These are phyloP conservation scores for Colletotrichum salicis DNA, from an alignment of 2,329 filamentous ascomycete genomes.

Conservation along the genomic window DNA sequence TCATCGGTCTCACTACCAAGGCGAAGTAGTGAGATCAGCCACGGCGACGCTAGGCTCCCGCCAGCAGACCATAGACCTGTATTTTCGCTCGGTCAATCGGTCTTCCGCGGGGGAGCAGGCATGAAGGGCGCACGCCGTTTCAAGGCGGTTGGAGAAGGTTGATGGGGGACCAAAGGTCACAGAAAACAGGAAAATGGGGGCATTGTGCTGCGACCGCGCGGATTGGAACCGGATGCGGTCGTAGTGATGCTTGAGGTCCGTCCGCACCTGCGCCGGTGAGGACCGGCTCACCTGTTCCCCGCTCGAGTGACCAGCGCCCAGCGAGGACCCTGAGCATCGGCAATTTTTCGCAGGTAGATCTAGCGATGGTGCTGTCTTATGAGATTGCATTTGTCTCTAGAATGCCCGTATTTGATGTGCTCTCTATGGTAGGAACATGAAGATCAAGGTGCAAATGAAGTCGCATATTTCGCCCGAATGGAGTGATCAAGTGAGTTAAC, in stretches of 20 bases:
- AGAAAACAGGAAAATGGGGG: constrained; percentile 9
- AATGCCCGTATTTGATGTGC: too few species aligned
- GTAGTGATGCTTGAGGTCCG: neutral
- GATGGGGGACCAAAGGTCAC: neutral
- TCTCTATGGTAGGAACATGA: too few species aligned
- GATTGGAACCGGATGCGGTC: neutral
- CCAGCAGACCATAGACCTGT: neutral
- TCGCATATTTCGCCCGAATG: neutral
- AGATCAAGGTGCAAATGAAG: neutral
- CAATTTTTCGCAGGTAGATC: neutral
- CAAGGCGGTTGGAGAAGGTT: neutral
- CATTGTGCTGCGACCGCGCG: neutral
- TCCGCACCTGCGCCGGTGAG: neutral
- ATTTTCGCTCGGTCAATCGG: neutral
- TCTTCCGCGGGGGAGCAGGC: neutral
- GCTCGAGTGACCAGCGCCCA: neutral
- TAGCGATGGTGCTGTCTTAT: neutral
- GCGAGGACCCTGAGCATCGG: neutral
- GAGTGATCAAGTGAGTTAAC: neutral
- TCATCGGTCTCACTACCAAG: constrained; percentile 31
- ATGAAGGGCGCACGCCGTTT: neutral
- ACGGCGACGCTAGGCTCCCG: neutral
- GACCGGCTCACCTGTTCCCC: neutral
- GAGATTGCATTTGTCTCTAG: neutral
- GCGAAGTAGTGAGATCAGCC: constrained; percentile 9